Percentiles rank a stretch among this genome's conserved stretches.
Conservation (phyloP, 2,329 filamentous ascomycete genomes). For the Emergomyces pasteurianus region DNA sequence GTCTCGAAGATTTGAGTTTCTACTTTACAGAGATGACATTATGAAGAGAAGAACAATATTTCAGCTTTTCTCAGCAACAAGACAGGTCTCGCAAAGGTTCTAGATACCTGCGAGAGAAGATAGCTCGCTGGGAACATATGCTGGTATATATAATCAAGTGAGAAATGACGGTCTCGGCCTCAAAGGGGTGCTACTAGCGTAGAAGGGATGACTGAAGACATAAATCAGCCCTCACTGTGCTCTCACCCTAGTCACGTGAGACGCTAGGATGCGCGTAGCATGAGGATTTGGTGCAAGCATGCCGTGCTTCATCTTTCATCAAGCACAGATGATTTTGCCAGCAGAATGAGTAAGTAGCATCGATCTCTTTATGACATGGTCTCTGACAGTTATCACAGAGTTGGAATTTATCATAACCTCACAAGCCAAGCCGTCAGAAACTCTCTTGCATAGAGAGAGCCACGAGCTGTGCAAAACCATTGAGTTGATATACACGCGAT, state of each 20-base stretch:
- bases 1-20: too few relatives aligned
- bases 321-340: background rate
- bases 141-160: too few relatives aligned
- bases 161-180: too few relatives aligned
- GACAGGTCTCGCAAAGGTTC: too few relatives aligned
- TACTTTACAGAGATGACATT: too few relatives aligned
- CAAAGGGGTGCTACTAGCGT: background rate
- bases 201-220: background rate
- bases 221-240: background rate
- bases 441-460: background rate
- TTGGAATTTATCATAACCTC: background rate
- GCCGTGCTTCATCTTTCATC: background rate
- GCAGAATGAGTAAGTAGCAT: background rate
- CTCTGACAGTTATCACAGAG: constrained; percentile 1
- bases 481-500: too few relatives aligned
- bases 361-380: constrained; percentile 1
- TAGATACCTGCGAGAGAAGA: too few relatives aligned
- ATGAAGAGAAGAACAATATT: too few relatives aligned
- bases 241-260: background rate
- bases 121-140: too few relatives aligned
- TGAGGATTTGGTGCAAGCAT: background rate
- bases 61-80: too few relatives aligned
- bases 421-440: background rate
- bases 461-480: too few relatives aligned
- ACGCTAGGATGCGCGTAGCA: background rate